Base-by-base conservation (phyloP, 2,329 filamentous ascomycete species). In the Alternaria sp. region DNA sequence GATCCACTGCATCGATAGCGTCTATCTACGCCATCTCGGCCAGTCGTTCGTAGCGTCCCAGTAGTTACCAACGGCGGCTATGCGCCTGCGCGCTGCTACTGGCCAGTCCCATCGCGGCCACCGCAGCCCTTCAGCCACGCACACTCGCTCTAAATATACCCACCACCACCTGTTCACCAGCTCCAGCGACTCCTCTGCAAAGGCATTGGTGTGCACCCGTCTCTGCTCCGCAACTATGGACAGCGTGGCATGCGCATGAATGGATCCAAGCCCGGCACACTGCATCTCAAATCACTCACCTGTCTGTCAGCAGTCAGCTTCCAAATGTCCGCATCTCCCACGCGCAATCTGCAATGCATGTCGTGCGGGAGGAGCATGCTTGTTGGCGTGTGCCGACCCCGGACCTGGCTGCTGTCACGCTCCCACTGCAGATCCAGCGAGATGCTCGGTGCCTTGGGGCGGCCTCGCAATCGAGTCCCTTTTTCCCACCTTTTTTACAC, bases 51-150 rank as follows among this genome's bases (percentile, higher is more conserved):
- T 60, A 65, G 62, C 64, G 59, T 54, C 60, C 45, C 50, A 47
- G 45, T 33, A 57, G 55, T 64, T 33, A 55, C 68, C 63, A 68
- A 72, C 70, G 71, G 72, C 72, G 71, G 68, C 69, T 73, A 73
- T 60, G 68, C 63, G 55, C 51, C 57, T 47, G 50, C 59, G 37
- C 54, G 61, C 60, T 54, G 49, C 49, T 33, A 73, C 63, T 71
- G 67, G 66, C 56, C 60, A 53, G 60, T 63, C 18, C 43, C 62
- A 10, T 46, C 58, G 49, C 60, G 44, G 53, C 62, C 63, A 55
- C 47, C 60, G 49, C 65, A 47, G 58, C 44, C 60, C 62, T 54
- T 57, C 67, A 68, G 70, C 72, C 70, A 72, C 67, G 66, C 69
- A 65, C 63, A 64, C 61, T 43, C 55, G 21, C 51, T 69, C 70